Base-by-base conservation (phyloP, 768 basidiomycete genomes). In the Xerocomellus amylosporus region DNA sequence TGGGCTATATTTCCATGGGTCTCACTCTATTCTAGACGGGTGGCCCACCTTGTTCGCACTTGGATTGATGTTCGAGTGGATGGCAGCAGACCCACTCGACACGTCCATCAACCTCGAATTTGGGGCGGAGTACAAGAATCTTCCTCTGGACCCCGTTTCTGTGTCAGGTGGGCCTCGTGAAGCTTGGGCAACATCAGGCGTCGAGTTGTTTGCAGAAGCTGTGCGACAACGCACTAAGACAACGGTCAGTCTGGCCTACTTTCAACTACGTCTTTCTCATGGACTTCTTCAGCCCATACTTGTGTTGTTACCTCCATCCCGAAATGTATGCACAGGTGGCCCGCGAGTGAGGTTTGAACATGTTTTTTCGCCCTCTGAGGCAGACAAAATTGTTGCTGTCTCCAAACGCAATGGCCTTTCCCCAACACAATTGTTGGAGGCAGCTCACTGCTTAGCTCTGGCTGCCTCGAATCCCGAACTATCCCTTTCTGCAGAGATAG, bases 11-110 rank as follows among this genome's bases (percentile, higher is more conserved):
- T 55, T 62, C 26, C 60, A 61, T 26, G 60, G 60, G 2, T 48
- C 60, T 5, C 60, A 62, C 26, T 36, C 45, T 9, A 54, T 61
- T 37, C 51, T 62, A 28, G 60, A 61, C 30, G 60, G 40, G 7
- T 56, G 59, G 51, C 60, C 60, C 20, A 62, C 55, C 22, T 40
- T 62, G 12, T 49, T 49, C 20, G 59, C 47, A 12, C 44, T 62
- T 14, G 46, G 34, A 31, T 53, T 57, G 15, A 48, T 62, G 55
- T 46, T 62, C n/a, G 49, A 47, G 36, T 62, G 59, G 54, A 61
- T 62, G 48, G 34, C 34, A 17, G 43, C 20, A 4, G 59, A 60
- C 5, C 15, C 22, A 2, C 36, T 46, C 8, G 55, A 54, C 10
- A 37, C 30, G 2, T 41, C 55, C 3, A n/a, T 43, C 22, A 15